Evolutionary conservation across 768 basidiomycete species (phyloP).

Genomic region (Kwoniella europaea): DNA sequence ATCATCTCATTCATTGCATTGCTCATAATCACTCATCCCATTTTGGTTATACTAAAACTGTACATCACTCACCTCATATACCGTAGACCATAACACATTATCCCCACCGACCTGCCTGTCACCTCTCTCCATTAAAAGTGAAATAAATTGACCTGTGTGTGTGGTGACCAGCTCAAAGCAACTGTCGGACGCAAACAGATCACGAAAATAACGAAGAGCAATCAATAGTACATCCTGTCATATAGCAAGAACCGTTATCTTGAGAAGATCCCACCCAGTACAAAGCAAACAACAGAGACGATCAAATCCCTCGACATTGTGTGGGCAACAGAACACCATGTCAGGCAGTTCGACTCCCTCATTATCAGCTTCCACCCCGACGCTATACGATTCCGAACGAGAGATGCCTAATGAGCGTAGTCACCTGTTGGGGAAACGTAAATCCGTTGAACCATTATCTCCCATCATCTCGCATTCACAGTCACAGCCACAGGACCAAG

Average conservation of each 20-base stretch:
- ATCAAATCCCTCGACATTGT: not conserved
- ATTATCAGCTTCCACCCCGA: constrained; percentile 14
- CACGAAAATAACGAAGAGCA: no score
- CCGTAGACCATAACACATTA: no score
- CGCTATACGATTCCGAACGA: constrained; percentile 4
- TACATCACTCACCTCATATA: not conserved
- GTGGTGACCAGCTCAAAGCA: no score
- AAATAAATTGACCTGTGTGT: no score
- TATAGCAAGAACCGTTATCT: no score
- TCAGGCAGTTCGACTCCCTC: constrained; percentile 8
- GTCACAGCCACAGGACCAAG: not conserved
- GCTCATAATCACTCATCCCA: not conserved
- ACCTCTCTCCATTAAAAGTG: no score
- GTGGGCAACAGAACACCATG: not conserved
- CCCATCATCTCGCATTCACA: not conserved
- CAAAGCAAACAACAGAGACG: no score
- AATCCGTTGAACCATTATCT: constrained; percentile 5
- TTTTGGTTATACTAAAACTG: not conserved
- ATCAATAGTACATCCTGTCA: no score
- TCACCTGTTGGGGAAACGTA: constrained; percentile 13
- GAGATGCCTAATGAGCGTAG: constrained; percentile 12
- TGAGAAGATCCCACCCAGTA: no score
- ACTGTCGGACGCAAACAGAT: no score
- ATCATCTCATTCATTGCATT: not conserved
- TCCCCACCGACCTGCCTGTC: no score